Evolutionary conservation across 2,329 filamentous ascomycete genomes (phyloP).

Genomic region (Phoma herbarum): DNA sequence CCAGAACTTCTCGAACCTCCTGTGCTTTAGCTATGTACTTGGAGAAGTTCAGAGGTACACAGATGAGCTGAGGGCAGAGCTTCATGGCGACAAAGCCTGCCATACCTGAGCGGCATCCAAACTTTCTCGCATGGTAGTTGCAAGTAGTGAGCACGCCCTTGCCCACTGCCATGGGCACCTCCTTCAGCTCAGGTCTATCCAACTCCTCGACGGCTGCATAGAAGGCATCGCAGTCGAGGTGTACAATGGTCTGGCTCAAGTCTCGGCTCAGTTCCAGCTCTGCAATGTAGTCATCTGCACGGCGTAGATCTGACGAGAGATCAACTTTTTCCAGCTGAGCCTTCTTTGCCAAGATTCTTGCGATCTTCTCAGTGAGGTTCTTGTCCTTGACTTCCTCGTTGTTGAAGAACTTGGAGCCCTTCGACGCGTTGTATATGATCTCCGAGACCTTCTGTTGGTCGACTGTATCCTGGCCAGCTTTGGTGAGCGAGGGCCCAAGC

Average conservation of each 20-base stretch:
- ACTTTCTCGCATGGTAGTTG: slow-evolving; percentile 91
- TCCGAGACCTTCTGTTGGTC: slow-evolving; percentile 95
- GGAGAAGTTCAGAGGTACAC: slow-evolving; percentile 84
- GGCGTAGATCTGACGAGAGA: slow-evolving; percentile 74
- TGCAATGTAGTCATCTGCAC: slow-evolving; percentile 81
- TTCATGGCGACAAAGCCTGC: slow-evolving; percentile 95
- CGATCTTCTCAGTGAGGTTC: slow-evolving; percentile 84
- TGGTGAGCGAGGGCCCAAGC: slow-evolving; percentile 88
- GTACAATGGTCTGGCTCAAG: slow-evolving; percentile 83
- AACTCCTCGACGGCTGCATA: slow-evolving; percentile 90
- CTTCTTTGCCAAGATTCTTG: slow-evolving; percentile 78
- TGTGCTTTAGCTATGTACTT: slow-evolving; percentile 92
- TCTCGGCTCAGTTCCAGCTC: slow-evolving; percentile 82
- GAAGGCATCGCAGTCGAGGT: slow-evolving; percentile 97
- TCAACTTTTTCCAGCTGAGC: slow-evolving; percentile 77
- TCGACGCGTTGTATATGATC: slow-evolving; percentile 95
- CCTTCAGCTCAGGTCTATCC: slow-evolving; percentile 79
- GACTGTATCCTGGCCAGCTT: slow-evolving; percentile 92
- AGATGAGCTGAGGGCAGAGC: slow-evolving; percentile 84
- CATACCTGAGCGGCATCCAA: slow-evolving; percentile 93
- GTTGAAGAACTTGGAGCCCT: slow-evolving; percentile 95
- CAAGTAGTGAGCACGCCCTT: slow-evolving; percentile 74
- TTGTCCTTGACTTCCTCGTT: slow-evolving; percentile 87
- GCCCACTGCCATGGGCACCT: slow-evolving; percentile 91
- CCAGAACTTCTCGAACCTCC: slow-evolving; percentile 83